These are phyloP conservation scores for Lasiosphaeria hispida DNA, from an alignment of 495 filamentous ascomycete genomes.

Conservation along the genomic window DNA sequence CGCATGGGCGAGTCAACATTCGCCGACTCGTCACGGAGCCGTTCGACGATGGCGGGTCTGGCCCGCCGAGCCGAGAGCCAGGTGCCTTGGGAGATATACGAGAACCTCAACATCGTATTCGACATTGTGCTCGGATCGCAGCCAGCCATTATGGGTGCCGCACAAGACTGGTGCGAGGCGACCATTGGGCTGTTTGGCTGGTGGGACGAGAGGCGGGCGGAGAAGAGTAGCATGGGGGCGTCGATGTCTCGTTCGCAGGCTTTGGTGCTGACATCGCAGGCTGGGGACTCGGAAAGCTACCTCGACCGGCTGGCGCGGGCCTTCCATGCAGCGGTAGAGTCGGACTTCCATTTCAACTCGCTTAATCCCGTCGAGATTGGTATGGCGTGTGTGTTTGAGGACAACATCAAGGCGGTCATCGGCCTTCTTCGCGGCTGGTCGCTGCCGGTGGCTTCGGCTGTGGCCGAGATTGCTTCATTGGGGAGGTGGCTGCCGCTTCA, in stretches of 20 bases:
- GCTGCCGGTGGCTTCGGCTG: conserved; percentile 65
- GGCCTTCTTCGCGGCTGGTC: conserved; percentile 76
- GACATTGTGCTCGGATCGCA: conserved; percentile 69
- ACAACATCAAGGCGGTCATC: conserved; percentile 68
- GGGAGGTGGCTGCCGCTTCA: conserved; percentile 69
- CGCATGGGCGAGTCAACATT: conserved; percentile 36
- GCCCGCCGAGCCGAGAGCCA: conserved; percentile 74
- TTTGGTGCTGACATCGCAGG: conserved; percentile 33
- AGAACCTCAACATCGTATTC: conserved; percentile 72
- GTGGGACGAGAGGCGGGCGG: conserved; percentile 77
- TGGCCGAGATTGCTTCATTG: conserved; percentile 73
- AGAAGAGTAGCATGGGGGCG: conserved; percentile 27
- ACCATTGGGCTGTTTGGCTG: conserved; percentile 75
- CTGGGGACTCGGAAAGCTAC: conserved; percentile 37
- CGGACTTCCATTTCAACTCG: conserved; percentile 67
- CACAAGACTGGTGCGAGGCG: conserved; percentile 86
- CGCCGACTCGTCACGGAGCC: conserved; percentile 37
- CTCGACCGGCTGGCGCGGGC: conserved; percentile 48
- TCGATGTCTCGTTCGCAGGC: conserved; percentile 40
- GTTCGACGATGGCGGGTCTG: conserved; percentile 48
- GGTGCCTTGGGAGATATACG: conserved; percentile 83
- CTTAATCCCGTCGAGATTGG: conserved; percentile 71
- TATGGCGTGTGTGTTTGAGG: conserved; percentile 74
- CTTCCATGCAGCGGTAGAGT: conserved; percentile 46
- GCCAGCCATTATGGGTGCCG: conserved; percentile 62